Evolutionary conservation across 257 asterid species (phyloP), one percentile per base, ranked within the genome.

Genomic region (Eucommia ulmoides): DNA sequence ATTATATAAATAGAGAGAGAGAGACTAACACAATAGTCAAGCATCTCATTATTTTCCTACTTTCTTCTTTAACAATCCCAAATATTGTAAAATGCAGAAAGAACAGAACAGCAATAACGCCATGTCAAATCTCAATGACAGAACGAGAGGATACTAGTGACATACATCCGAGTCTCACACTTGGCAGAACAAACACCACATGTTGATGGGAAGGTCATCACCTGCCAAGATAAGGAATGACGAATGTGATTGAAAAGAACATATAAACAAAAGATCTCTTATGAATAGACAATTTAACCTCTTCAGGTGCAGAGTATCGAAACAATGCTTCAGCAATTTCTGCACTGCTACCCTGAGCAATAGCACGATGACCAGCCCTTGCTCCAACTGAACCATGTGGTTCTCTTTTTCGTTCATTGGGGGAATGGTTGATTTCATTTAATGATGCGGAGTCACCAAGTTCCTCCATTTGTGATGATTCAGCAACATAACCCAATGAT

Each of bases 301-400:
- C 97, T 72, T 91, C 97, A 23, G 99, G 99, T 5, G 97, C 75
- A 53, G 99, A 81, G 71, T 91, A 91, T 48, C 84, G 71, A 67
- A 81, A 91, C 56, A 91, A 78, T 20, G 94, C 93, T 33, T 83
- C 94, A 16, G 93, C 82, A 25, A 79, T 72, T 68, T 86, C 82
- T 26, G 70, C 68, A 70, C 83, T 79, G 65, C 74, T 86, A 59
- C 94, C 87, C 84, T 86, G 93, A 29, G 89, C 99, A 65, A 91
- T 91, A 46, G 99, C 99, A 35, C 68, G 72, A 24, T 80, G 94
- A 33, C 95, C 94, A 60, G 72, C 84, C 66, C 62, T 67, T 19
- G 96, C 88, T 62, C 99, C 99, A 64, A 91, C 95, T 14, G 83
- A 68, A 51, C 99, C 99, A 63, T 91, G 95, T 46, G 95, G 87